A percentile compares a stretch with the other conserved stretches of the same genome.
These are phyloP conservation scores for Aspergillus thermomutatus DNA, from an alignment of 2,329 filamentous ascomycete species.

Conservation along the genomic window DNA sequence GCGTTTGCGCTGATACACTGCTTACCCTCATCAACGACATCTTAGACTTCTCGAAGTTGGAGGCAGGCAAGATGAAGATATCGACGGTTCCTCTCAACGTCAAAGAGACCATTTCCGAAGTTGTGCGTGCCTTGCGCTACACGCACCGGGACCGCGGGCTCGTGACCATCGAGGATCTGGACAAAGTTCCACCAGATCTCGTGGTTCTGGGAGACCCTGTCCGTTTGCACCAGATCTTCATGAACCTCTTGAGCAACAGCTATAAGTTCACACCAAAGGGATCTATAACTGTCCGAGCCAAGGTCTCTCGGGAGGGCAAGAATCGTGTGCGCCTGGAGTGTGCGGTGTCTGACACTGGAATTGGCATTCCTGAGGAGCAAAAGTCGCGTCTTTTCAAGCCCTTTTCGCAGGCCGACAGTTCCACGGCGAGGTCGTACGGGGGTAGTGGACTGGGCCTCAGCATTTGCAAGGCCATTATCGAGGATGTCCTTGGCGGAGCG, in stretches of 20 bases:
- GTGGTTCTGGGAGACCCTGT: constrained; percentile 83
- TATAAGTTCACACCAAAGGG: constrained; percentile 91
- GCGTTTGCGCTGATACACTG: constrained; percentile 68
- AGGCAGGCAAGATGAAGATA: constrained; percentile 82
- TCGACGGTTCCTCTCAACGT: constrained; percentile 82
- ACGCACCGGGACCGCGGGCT: constrained; percentile 61
- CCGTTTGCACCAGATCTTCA: constrained; percentile 71
- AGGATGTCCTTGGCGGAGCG: constrained; percentile 83
- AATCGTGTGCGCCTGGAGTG: constrained; percentile 74
- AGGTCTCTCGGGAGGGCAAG: constrained; percentile 66
- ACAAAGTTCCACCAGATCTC: constrained; percentile 53
- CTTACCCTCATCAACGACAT: constrained; percentile 90
- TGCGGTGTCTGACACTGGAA: constrained; percentile 85
- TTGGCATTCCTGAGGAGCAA: constrained; percentile 76
- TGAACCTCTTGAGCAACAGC: constrained; percentile 85
- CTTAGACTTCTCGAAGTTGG: constrained; percentile 81
- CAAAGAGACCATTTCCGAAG: constrained; percentile 62
- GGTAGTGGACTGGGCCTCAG: constrained; percentile 87
- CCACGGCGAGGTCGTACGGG: constrained; percentile 85
- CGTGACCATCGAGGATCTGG: constrained; percentile 63
- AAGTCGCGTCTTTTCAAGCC: constrained; percentile 84
- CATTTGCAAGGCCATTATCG: constrained; percentile 91
- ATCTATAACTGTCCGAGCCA: constrained; percentile 77
- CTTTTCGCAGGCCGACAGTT: constrained; percentile 89
- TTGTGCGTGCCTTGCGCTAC: constrained; percentile 61